A percentile compares a stretch with the other conserved stretches of the same genome.
These are phyloP conservation scores for Rosa multiflora DNA, from an alignment of 306 rosid genomes.

Conservation along the genomic window DNA sequence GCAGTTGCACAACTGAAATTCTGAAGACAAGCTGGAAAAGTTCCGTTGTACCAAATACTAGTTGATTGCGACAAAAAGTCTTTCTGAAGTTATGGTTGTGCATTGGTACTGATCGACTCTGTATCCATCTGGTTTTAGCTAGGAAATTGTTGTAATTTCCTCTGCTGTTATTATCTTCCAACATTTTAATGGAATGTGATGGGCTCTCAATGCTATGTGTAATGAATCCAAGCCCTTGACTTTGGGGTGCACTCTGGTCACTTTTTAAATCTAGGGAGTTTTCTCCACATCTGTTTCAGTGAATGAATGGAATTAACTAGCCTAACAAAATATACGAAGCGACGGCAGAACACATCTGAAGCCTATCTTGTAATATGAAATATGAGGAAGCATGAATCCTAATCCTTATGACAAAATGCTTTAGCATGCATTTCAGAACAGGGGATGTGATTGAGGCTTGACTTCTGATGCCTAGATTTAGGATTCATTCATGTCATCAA, in stretches of 20 bases:
- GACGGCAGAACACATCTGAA: background rate
- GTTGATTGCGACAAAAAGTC: background rate
- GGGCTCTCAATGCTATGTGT: background rate
- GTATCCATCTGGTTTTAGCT: background rate
- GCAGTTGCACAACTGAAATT: background rate
- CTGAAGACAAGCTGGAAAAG: background rate
- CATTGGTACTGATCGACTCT: background rate
- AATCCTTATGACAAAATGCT: background rate
- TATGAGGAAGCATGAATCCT: background rate
- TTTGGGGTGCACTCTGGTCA: background rate
- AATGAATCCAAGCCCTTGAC: background rate
- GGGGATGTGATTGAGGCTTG: background rate
- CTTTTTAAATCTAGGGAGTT: background rate
- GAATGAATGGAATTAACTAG: background rate
- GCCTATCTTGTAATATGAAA: background rate
- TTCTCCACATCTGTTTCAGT: background rate
- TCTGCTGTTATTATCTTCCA: background rate
- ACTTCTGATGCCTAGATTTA: background rate
- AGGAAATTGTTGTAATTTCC: background rate
- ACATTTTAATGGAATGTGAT: background rate
- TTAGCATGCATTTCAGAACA: background rate
- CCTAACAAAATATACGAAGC: background rate
- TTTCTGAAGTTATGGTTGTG: background rate
- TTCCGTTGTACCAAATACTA: background rate
- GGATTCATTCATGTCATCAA: background rate